phyloP scores from a whole-genome alignment of 2,329 filamentous ascomycete species.

The Hypoxylon rubiginosum region DNA sequence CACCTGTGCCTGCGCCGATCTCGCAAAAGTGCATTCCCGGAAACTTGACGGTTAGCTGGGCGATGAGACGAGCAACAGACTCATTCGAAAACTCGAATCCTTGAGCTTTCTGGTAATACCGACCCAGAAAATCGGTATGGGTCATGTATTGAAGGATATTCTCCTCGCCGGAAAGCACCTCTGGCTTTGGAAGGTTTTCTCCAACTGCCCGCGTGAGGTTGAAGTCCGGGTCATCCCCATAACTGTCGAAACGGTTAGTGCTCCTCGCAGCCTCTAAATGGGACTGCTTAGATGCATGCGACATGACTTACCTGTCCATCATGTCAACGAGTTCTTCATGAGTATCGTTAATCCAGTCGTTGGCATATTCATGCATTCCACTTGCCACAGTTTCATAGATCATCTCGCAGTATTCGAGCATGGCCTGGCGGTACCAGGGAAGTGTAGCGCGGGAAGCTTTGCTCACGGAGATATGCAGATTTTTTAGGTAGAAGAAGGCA shows the following conservation, averaged over 20 bases:
- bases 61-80: not conserved
- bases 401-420: not conserved
- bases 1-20: not conserved
- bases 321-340: not conserved
- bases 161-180: not conserved
- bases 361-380: not conserved
- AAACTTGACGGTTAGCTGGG: slow-evolving; percentile 53
- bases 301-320: not conserved
- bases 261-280: not conserved
- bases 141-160: slow-evolving; percentile 17
- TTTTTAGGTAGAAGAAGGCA: slow-evolving; percentile 1
- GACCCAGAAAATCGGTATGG: slow-evolving; percentile 6
- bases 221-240: slow-evolving; percentile 3
- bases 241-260: not conserved
- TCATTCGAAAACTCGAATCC: not conserved
- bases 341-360: not conserved
- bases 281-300: not conserved
- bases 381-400: not conserved
- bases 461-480: not conserved
- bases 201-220: slow-evolving; percentile 5
- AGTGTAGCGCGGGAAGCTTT: not conserved
- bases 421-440: not conserved
- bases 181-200: slow-evolving; percentile 7
- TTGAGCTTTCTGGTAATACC: not conserved
- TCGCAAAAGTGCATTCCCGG: slow-evolving; percentile 47